Evolutionary conservation across 176 grass and related monocot genomes (phyloP).

Genomic region (Tillandsia leiboldiana): DNA sequence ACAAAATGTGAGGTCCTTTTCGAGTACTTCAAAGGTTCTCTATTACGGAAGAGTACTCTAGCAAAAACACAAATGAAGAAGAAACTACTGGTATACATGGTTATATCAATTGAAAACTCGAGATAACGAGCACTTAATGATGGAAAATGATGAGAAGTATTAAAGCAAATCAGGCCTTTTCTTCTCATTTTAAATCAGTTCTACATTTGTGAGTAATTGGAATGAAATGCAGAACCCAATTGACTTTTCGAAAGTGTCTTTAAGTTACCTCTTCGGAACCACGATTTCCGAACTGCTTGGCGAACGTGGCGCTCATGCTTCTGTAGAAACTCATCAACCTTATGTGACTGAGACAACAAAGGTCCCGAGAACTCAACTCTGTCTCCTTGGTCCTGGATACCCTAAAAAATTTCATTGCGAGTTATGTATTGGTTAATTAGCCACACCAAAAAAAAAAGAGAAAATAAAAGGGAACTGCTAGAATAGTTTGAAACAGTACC

Average conservation of each 20-base stretch:
- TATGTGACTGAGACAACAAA: slow-evolving; percentile 59
- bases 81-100: no score
- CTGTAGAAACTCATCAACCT: slow-evolving; percentile 82
- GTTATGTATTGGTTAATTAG: slow-evolving; percentile 1
- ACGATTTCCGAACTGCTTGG: slow-evolving; percentile 65
- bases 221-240: neutral
- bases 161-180: no score
- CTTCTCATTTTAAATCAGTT: neutral
- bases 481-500: slow-evolving; percentile 26
- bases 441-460: slow-evolving; percentile 13
- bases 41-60: no score
- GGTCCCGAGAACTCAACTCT: slow-evolving; percentile 89
- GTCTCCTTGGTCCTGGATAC: slow-evolving; percentile 38
- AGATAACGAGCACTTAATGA: no score
- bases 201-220: neutral
- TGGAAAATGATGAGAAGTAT: no score
- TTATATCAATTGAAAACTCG: no score
- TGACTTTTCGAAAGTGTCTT: neutral
- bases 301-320: slow-evolving; percentile 81
- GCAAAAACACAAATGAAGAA: no score
- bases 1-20: neutral
- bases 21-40: no score
- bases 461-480: slow-evolving; percentile 5
- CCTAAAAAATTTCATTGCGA: slow-evolving; percentile 24
- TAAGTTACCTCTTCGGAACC: slow-evolving; percentile 69